phyloP scores from a whole-genome alignment of 805 yeast species.

The Yarrowia deformans region DNA sequence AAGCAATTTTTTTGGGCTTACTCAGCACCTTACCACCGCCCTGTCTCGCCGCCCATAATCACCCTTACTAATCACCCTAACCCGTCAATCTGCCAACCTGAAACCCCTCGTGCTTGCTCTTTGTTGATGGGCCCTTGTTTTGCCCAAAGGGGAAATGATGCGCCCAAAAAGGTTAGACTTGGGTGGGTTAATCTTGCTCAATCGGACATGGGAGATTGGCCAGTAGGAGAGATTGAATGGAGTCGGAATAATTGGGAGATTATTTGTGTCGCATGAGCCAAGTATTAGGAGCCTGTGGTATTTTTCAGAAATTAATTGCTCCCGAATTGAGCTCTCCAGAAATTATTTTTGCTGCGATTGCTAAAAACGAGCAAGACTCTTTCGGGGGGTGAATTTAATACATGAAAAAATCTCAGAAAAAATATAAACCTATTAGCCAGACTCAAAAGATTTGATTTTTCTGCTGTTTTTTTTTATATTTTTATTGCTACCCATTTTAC shows the following conservation, averaged over 20 bases:
- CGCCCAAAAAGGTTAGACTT: neutral
- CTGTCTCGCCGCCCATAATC: too few species aligned
- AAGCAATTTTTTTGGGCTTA: too few species aligned
- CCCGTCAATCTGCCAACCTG: neutral
- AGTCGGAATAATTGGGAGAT: too few species aligned
- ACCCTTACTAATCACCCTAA: too few species aligned
- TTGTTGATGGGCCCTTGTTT: conserved; percentile 19
- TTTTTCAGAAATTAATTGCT: too few species aligned
- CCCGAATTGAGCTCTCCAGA: too few species aligned
- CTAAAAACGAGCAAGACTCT: neutral
- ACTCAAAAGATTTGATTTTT: too few species aligned
- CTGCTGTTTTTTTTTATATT: neutral
- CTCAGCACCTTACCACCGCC: too few species aligned
- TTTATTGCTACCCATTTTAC: neutral
- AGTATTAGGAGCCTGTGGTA: too few species aligned
- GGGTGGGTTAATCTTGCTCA: conserved; percentile 15
- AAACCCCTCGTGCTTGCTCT: conserved; percentile 22
- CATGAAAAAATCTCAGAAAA: neutral
- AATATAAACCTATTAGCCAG: neutral
- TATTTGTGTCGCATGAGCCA: too few species aligned
- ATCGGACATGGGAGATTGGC: neutral
- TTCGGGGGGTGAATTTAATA: too few species aligned
- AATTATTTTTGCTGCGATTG: neutral
- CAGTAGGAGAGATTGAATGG: too few species aligned
- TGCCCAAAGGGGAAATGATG: neutral